These are phyloP conservation scores for Phytopythium mirpurense DNA, from an alignment of 352 stramenopile species.

Conservation along the genomic window DNA sequence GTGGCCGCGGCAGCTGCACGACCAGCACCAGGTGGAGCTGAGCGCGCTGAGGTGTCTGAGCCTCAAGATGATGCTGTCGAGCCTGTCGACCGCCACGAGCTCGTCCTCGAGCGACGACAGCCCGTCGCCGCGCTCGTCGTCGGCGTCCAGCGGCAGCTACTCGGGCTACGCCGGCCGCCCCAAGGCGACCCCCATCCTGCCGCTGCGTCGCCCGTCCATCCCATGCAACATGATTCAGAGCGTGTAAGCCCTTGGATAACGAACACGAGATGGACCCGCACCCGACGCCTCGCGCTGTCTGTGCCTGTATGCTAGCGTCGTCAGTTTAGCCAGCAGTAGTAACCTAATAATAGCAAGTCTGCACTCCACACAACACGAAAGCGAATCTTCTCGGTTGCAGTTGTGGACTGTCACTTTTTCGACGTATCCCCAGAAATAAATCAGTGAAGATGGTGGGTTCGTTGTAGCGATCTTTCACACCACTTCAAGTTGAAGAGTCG, in stretches of 20 bases:
- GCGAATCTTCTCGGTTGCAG: too few relatives aligned
- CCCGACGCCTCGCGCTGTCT: too few relatives aligned
- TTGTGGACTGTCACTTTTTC: too few relatives aligned
- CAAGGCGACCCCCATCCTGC: conserved; percentile 7
- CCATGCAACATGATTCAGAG: conserved; percentile 24
- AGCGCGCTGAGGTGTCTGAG: conserved; percentile 45
- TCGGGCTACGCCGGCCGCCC: background rate
- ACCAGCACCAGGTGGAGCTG: conserved; percentile 39
- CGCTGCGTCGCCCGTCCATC: conserved; percentile 10
- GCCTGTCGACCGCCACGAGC: conserved; percentile 13
- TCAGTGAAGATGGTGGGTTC: too few relatives aligned
- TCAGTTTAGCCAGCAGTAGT: too few relatives aligned
- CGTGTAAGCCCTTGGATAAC: conserved; percentile 7
- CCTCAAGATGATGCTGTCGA: conserved; percentile 53
- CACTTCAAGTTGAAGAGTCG: too few relatives aligned
- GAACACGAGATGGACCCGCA: conserved; percentile 5
- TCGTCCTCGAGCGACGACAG: conserved; percentile 3
- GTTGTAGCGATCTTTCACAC: too few relatives aligned
- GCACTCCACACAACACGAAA: too few relatives aligned
- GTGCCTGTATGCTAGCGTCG: too few relatives aligned
- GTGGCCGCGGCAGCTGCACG: conserved; percentile 22
- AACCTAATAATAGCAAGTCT: too few relatives aligned
- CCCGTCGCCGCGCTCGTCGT: background rate
- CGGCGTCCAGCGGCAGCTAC: background rate
- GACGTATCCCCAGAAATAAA: too few relatives aligned